phyloP scores from a whole-genome alignment of 2,329 filamentous ascomycete genomes.

The Hymenoscyphus fructigenus region DNA sequence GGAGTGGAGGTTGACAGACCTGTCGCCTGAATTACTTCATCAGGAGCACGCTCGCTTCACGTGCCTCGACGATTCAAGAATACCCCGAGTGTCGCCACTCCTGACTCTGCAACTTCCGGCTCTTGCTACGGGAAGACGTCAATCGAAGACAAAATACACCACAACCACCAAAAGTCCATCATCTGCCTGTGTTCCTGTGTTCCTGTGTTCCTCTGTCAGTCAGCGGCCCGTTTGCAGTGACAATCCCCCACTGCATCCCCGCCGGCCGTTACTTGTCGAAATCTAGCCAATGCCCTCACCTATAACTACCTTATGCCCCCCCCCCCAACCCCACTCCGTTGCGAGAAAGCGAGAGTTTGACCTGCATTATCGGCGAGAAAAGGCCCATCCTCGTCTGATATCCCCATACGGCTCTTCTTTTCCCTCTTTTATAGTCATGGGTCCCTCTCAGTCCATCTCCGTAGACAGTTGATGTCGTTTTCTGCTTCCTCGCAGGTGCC shows the following conservation, averaged over 20 bases:
- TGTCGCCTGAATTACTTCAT: neutral
- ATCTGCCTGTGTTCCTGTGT: neutral
- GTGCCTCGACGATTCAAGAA: too few relatives aligned
- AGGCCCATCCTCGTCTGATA: neutral
- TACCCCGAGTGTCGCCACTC: too few relatives aligned
- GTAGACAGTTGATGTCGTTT: neutral
- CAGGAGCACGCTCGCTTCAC: neutral
- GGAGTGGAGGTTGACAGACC: neutral
- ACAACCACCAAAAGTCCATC: neutral
- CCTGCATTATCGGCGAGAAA: neutral
- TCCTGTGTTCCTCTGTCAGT: too few relatives aligned
- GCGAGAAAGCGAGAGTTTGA: neutral
- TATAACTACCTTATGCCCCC: neutral
- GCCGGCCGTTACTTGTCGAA: neutral
- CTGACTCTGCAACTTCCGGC: too few relatives aligned
- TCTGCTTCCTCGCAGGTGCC: conserved; percentile 14
- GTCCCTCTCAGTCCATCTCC: neutral
- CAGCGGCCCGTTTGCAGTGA: neutral
- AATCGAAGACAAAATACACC: neutral
- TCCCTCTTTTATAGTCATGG: neutral
- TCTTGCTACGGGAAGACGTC: neutral
- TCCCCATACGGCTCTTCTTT: neutral
- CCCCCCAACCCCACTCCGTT: neutral
- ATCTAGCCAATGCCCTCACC: neutral
- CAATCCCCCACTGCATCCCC: neutral